Base-by-base conservation (phyloP, 345 rosid species). In the Eucalyptus rudis region DNA sequence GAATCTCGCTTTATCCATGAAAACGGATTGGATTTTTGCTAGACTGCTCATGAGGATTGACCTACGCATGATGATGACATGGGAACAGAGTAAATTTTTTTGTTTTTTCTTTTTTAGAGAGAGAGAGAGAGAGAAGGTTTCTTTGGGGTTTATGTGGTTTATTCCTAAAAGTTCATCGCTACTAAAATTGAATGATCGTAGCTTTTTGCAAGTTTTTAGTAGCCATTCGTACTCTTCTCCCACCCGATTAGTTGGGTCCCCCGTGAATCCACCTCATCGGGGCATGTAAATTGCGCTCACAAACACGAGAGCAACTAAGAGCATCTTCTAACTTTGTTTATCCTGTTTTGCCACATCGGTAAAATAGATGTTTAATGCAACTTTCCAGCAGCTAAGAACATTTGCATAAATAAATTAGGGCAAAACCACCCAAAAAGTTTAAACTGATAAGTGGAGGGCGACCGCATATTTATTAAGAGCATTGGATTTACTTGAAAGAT, bases 381-480 rank as follows among this genome's bases (percentile, higher is more conserved):
- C 17, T 59, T 59, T 27, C 15, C 7, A 59, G 66, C 66, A 10
- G 29, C 66, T 64, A 56, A 56, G 62, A 56, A 56, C 62, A 56
- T 56, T 24, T 56, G 62, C 62, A 8, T 56, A 56, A 56, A 56
- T 56, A 56, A 22, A 56, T 0, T 24, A 1, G 62, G 59, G 13
- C 3, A 0, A 6, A 56, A 56, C 27, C 62, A 56, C 24, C 27
- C 5, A 56, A 56, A 56, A 64, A 64, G 40, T n/a, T 64, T 1
- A 14, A 64, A 7, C 0, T 13, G 3, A 1, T 62, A 62, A 14
- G 1, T 62, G 33, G 17, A 62, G 2, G 4, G 4, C 3, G 2
- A 62, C 3, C 71, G 13, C 33, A 62, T 62, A 1, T 62, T 0
- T 29, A 13, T 62, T 62, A 56, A 62, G 10, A 62, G 33, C 19